Percentiles rank a stretch among this genome's conserved stretches.
Conservation (phyloP, 495 filamentous ascomycete species). For the Penicillium salamii region DNA sequence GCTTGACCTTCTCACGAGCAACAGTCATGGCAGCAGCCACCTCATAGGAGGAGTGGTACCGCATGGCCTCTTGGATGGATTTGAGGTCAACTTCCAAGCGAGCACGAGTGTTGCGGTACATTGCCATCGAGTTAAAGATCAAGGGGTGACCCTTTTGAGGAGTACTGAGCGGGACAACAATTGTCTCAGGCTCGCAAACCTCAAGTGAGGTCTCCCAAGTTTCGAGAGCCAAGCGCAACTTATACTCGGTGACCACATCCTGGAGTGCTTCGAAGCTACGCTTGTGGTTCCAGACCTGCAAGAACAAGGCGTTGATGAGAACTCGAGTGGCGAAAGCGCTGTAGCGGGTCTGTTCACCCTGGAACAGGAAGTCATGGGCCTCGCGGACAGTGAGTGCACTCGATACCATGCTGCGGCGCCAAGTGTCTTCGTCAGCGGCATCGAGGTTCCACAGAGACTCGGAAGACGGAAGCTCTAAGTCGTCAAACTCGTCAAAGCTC, state of each 20-base stretch:
- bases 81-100: conserved; percentile 94
- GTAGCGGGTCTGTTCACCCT: conserved; percentile 86
- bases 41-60: conserved; percentile 95
- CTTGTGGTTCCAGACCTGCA: conserved; percentile 99
- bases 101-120: conserved; percentile 91
- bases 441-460: conserved; percentile 94
- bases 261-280: conserved; percentile 93
- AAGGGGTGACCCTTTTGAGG: conserved; percentile 97
- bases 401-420: conserved; percentile 71
- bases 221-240: conserved; percentile 90
- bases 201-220: conserved; percentile 97
- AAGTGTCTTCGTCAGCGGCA: conserved; percentile 72
- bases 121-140: conserved; percentile 98
- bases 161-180: conserved; percentile 85
- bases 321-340: conserved; percentile 97
- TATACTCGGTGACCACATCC: conserved; percentile 97
- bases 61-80: conserved; percentile 90
- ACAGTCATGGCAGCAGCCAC: conserved; percentile 95
- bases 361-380: conserved; percentile 92
- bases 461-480: conserved; percentile 85
- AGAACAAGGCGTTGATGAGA: conserved; percentile 98
- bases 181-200: conserved; percentile 87
- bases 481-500: conserved; percentile 96
- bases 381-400: conserved; percentile 82
- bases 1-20: conserved; percentile 87